Evolutionary conservation across 2,329 filamentous ascomycete genomes (phyloP).

Genomic region (Geosmithia flava): DNA sequence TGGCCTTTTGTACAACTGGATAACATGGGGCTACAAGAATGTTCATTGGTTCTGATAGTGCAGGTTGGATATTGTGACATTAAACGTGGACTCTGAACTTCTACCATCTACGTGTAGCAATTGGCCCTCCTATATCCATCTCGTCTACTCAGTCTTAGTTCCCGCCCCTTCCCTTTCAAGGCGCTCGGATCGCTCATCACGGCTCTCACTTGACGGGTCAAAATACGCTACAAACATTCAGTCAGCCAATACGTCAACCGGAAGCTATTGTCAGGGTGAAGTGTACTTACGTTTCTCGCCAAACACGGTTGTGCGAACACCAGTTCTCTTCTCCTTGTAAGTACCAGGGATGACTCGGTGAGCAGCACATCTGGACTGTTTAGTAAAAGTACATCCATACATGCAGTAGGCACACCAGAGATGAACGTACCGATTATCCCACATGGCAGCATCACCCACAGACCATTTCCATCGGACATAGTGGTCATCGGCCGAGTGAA

Average conservation of each 20-base stretch:
- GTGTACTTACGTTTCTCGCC: conserved; percentile 3
- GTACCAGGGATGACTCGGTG: conserved; percentile 2
- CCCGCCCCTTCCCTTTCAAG: neutral
- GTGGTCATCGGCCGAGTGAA: conserved; percentile 36
- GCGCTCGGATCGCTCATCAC: neutral
- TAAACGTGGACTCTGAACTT: no score
- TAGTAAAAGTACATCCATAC: neutral
- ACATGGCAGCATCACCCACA: conserved; percentile 34
- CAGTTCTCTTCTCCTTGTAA: conserved; percentile 1
- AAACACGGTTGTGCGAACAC: conserved; percentile 2
- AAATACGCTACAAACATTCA: neutral
- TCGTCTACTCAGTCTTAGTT: neutral
- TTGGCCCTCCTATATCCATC: no score
- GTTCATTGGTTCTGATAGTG: no score
- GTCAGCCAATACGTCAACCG: neutral
- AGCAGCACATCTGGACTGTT: neutral
- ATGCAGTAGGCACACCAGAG: conserved; percentile 10
- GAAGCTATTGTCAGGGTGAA: neutral
- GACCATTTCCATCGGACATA: conserved; percentile 36
- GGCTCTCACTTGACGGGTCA: conserved; percentile 2
- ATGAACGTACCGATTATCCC: conserved; percentile 28
- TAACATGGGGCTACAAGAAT: no score
- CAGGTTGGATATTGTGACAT: no score
- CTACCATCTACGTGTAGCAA: no score
- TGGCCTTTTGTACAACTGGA: no score